Conservation (phyloP, 768 basidiomycete species). For the Saitozyma sp. region DNA sequence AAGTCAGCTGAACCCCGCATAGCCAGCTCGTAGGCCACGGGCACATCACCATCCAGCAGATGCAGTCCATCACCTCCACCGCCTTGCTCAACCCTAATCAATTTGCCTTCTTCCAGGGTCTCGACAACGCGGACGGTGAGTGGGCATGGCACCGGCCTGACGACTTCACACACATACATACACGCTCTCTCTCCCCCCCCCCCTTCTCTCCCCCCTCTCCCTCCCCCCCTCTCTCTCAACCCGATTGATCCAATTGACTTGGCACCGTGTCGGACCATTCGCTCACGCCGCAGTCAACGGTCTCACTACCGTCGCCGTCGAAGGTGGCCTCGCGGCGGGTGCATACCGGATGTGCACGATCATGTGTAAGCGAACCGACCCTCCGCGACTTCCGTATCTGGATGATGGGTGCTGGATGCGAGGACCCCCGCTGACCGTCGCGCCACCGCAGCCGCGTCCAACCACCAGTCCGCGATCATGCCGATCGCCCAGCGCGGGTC, state of each 20-base stretch:
- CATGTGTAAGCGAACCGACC: slow-evolving; percentile 15
- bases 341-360: slow-evolving; percentile 56
- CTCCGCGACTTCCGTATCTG: background rate
- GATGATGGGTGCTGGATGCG: too few species aligned
- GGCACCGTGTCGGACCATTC: too few species aligned
- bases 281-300: slow-evolving; percentile 55
- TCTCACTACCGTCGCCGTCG: slow-evolving; percentile 59
- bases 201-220: too few species aligned
- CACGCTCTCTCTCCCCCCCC: background rate
- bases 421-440: background rate
- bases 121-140: slow-evolving; percentile 26
- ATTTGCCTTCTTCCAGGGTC: slow-evolving; percentile 63
- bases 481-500: slow-evolving; percentile 38
- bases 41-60: slow-evolving; percentile 62
- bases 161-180: too few species aligned
- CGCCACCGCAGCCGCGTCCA: slow-evolving; percentile 19
- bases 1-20: too few species aligned
- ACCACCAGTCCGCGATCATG: slow-evolving; percentile 32
- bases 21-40: slow-evolving; percentile 60
- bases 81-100: slow-evolving; percentile 58
- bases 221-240: too few species aligned
- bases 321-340: slow-evolving; percentile 62
- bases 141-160: too few species aligned
- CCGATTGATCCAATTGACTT: too few species aligned
- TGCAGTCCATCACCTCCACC: slow-evolving; percentile 57